These are phyloP conservation scores for Amanita polypyramis DNA, from an alignment of 768 basidiomycete species.

Conservation along the genomic window DNA sequence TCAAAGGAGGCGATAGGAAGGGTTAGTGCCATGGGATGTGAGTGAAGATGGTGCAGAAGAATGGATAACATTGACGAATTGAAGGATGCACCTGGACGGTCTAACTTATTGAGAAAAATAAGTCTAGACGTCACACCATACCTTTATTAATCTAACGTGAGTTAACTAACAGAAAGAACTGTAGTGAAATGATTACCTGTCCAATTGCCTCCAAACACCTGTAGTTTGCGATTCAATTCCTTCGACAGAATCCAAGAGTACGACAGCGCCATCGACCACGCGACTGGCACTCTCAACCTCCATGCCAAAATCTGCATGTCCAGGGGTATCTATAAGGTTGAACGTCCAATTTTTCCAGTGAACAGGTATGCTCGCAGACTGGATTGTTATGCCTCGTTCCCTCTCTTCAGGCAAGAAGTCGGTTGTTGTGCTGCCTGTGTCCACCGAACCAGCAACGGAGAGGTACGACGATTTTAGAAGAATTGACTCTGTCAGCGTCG, in stretches of 20 bases:
- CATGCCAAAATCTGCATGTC: conserved; percentile 95
- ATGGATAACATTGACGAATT: conserved; percentile 61
- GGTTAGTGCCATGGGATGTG: conserved; percentile 56
- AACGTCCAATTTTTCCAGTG: conserved; percentile 78
- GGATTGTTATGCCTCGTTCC: conserved; percentile 86
- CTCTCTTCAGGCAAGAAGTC: conserved; percentile 86
- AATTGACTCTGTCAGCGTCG: conserved; percentile 82
- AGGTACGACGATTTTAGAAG: conserved; percentile 68
- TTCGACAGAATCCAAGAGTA: conserved; percentile 83
- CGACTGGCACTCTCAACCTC: conserved; percentile 91
- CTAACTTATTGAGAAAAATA: conserved; percentile 81
- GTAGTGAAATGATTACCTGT: conserved; percentile 43
- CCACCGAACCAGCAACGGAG: conserved; percentile 68
- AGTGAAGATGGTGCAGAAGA: conserved; percentile 65
- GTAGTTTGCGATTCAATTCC: conserved; percentile 87
- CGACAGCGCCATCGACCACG: conserved; percentile 82
- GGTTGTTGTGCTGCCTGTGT: conserved; percentile 84
- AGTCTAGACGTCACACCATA: conserved; percentile 73
- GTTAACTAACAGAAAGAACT: not conserved
- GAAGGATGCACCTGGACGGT: conserved; percentile 79
- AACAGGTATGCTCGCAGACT: conserved; percentile 85
- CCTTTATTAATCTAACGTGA: conserved; percentile 24
- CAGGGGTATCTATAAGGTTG: conserved; percentile 86
- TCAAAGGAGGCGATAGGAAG: conserved; percentile 76
- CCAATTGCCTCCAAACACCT: conserved; percentile 81